Conservation (phyloP, 352 stramenopile species). For the Phytophthora ramorum region DNA sequence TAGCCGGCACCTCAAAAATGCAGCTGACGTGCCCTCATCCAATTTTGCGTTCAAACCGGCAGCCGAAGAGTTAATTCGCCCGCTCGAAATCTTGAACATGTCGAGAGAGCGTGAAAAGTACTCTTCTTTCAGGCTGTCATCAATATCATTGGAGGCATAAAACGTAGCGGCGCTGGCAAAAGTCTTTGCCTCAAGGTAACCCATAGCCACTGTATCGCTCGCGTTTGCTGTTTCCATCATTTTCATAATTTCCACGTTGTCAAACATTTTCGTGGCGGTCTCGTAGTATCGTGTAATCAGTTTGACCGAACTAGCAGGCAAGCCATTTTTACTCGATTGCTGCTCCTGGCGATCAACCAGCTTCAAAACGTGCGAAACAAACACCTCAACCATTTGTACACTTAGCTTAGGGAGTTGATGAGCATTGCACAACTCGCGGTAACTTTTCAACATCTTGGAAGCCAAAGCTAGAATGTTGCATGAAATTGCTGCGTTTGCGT, state of each 20-base stretch:
- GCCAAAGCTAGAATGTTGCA: slow-evolving; percentile 75
- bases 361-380: slow-evolving; percentile 83
- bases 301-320: slow-evolving; percentile 43
- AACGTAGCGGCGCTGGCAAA: slow-evolving; percentile 73
- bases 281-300: slow-evolving; percentile 74
- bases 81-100: slow-evolving; percentile 59
- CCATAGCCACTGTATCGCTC: slow-evolving; percentile 60
- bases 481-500: slow-evolving; percentile 66
- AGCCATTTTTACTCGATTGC: slow-evolving; percentile 23
- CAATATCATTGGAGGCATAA: slow-evolving; percentile 55
- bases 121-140: slow-evolving; percentile 51
- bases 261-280: slow-evolving; percentile 81
- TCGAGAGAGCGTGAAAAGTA: slow-evolving; percentile 67
- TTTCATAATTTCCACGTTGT: slow-evolving; percentile 79
- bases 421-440: slow-evolving; percentile 73
- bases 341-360: slow-evolving; percentile 68
- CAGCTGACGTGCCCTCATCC: slow-evolving; percentile 2
- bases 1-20: slow-evolving; percentile 53
- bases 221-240: slow-evolving; percentile 59
- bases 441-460: slow-evolving; percentile 82
- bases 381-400: slow-evolving; percentile 81
- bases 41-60: neutral
- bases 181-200: slow-evolving; percentile 68
- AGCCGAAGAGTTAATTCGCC: slow-evolving; percentile 18
- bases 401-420: slow-evolving; percentile 78